Evolutionary conservation across 768 basidiomycete species (phyloP), one percentile per base, ranked within the genome.

Genomic region (Boletus insuetus): DNA sequence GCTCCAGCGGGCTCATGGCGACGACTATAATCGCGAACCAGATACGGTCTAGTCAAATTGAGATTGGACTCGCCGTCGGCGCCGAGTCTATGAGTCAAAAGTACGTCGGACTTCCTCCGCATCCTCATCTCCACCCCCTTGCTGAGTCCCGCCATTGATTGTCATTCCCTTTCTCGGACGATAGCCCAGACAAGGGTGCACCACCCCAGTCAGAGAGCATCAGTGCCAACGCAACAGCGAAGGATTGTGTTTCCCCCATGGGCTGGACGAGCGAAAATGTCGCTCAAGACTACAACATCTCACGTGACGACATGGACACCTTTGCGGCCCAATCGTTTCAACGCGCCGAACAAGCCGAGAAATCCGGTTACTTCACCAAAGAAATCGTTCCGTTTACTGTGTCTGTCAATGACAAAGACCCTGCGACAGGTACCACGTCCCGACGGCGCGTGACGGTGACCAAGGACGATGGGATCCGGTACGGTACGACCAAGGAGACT

Each of bases 231-330:
- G 64, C 75, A 12, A 74, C 82, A 5, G 82, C 89, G 3, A 77
- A 69, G 26, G 88, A 89, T 59, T 85, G 85, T 56, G 65, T 75
- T 20, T 74, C 83, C 65, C 87, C 87, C 32, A 94, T 93, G 91
- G 91, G 91, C 8, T 92, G 91, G 91, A 91, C 91, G 7, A 86
- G 85, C 60, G 91, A 94, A 71, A 94, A 91, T 58, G 88, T 94
- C 32, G 91, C 91, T 0, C 71, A 73, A 32, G 88, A 92, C 41
- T 92, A 83, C 69, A 71, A 81, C 54, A 74, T 94, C 54, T 79
- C 86, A 46, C 79, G 91, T 35, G 82, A 88, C 48, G 82, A 86
- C 53, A 89, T 91, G 77, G 91, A 94, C 65, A 76, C 75, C 35
- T 86, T 83, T 64, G 86, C 91, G 2, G 87, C 90, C 2, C 64